Evolutionary conservation across 2,329 filamentous ascomycete genomes (phyloP), one percentile per base, ranked within the genome.

Genomic region (Albophoma yamanashiensis): DNA sequence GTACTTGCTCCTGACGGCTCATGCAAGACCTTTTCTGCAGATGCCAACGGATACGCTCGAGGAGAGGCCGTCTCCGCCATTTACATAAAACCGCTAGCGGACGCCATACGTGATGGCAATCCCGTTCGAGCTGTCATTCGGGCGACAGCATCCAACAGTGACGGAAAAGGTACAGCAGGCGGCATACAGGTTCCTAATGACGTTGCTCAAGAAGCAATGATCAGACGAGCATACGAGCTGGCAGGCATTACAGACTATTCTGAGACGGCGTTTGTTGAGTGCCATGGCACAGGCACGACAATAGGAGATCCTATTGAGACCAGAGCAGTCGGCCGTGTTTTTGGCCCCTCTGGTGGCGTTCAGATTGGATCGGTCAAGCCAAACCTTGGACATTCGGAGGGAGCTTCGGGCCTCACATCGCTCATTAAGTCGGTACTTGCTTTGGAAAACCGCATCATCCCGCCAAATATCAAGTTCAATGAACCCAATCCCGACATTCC

Each of bases 251-350:
- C 60, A 1, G 59, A 63, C 22, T 39, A 47, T 1, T 47, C 57
- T 1, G 59, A 66, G 39, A 67, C 64, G 2, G 63, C 61, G 2
- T 63, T 63, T 31, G 59, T 67, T 34, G 65, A 67, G 58, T 60
- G 61, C 11, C 65, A 67, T 36, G 64, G 64, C 15, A 78, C 76
- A 0, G 75, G 75, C 1, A 78, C 76, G 1, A 57, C 63, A 2
- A 68, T 67, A 2, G 77, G 76, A 0, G 76, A 79, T 58, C 72
- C 74, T 0, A 64, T 71, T 17, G 76, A 78, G 59, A 68, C 72
- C 4, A 58, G 61, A 0, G 74, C 73, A 1, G 69, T 78, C 12
- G 64, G 63, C 2, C 60, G 59, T 1, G 64, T 70, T 1, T 74
- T 74, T 40, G 64, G 64, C 2, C 40, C 61, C 1, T 34, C 60